A percentile compares a stretch with the other conserved stretches of the same genome.
Conservation (phyloP, 345 rosid species). For the Durio zibethinus region DNA sequence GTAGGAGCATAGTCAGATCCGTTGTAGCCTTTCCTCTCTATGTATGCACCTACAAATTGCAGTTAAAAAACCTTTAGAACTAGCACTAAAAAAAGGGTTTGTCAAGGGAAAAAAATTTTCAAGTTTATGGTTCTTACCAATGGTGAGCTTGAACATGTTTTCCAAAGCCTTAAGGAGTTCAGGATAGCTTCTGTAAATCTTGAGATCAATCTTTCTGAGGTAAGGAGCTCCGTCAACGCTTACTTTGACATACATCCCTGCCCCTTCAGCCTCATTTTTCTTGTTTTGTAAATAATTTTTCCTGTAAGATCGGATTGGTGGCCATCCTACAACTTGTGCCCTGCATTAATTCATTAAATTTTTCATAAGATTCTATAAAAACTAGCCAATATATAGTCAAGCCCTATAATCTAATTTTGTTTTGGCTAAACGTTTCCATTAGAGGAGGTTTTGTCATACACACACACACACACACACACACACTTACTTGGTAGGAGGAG, state of each 20-base stretch:
- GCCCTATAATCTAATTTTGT: not conserved
- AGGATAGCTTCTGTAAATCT: conserved; percentile 47
- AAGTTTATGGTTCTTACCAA: conserved; percentile 24
- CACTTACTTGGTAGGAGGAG: conserved; percentile 56
- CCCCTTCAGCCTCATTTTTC: conserved; percentile 38
- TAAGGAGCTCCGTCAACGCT: conserved; percentile 86
- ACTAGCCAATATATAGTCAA: not conserved
- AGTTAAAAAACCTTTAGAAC: not conserved
- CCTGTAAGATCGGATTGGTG: conserved; percentile 80
- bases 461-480: not conserved
- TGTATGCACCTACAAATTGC: conserved; percentile 39
- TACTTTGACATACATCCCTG: conserved; percentile 59
- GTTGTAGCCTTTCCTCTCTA: conserved; percentile 54
- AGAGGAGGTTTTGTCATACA: not conserved
- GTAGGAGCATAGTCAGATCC: conserved; percentile 69
- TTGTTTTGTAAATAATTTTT: conserved; percentile 51
- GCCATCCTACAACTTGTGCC: conserved; percentile 86
- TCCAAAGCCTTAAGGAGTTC: conserved; percentile 55
- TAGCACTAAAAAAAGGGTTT: not conserved
- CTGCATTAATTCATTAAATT: conserved; percentile 33
- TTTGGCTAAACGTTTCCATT: not conserved
- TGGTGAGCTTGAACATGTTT: conserved; percentile 53
- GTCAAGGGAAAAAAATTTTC: not conserved
- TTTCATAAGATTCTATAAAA: not conserved
- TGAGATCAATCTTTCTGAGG: conserved; percentile 68